Evolutionary conservation across 306 rosid species (phyloP).

Genomic region (Quercus berberidifolia): DNA sequence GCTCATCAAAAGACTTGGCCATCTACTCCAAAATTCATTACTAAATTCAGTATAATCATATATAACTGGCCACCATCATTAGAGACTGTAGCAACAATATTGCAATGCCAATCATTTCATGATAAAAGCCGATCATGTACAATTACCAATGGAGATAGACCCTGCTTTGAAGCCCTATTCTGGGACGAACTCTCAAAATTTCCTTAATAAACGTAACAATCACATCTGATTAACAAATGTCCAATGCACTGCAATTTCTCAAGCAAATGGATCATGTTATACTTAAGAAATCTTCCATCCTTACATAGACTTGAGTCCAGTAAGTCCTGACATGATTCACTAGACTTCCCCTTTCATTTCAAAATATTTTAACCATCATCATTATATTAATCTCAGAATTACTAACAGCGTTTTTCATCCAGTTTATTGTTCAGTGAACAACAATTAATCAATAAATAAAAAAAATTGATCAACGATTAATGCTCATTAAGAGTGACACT

Average conservation of each 20-base stretch:
- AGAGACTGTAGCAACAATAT: too few relatives aligned
- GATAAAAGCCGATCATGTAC: too few relatives aligned
- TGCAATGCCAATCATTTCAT: not conserved
- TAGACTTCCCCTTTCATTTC: not conserved
- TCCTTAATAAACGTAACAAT: not conserved
- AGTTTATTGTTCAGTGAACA: not conserved
- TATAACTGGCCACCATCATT: too few relatives aligned
- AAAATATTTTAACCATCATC: not conserved
- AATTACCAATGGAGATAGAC: too few relatives aligned
- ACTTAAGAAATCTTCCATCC: not conserved
- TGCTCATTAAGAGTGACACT: slow-evolving; percentile 4
- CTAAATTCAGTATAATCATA: not conserved
- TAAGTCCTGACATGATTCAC: not conserved
- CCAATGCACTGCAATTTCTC: not conserved
- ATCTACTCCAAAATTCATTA: not conserved
- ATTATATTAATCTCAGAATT: not conserved
- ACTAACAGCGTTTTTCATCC: not conserved
- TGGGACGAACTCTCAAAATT: not conserved
- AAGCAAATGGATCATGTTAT: not conserved
- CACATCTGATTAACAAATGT: not conserved
- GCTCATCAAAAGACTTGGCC: not conserved
- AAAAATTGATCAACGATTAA: not conserved
- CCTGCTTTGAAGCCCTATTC: not conserved
- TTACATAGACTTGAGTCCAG: not conserved
- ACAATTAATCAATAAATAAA: not conserved